Base-by-base conservation (phyloP, 805 yeast genomes). In the Nakazawaea holstii region DNA sequence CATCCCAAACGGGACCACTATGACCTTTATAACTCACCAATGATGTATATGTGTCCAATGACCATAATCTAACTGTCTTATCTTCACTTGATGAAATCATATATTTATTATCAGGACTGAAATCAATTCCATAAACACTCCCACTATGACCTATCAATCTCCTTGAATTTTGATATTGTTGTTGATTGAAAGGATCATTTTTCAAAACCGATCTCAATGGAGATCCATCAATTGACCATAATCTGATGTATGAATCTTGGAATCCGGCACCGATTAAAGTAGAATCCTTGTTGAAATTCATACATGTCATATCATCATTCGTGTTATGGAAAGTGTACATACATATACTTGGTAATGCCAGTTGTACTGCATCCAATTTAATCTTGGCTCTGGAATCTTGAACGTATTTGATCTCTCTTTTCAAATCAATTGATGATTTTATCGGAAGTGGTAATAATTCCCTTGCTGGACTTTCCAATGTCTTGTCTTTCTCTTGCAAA, bases 261-360 rank as follows among this genome's bases (percentile, higher is more conserved):
- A 94, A 94, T 8, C 99, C 98, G 31, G 91, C 96, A 2, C 97
- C 97, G 29, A 88, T 84, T 52, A 90, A 58, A 20, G 91, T 80
- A 14, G 92, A 81, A 64, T 92, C 97, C 45, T 84, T 87, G 57
- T 92, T 89, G 69, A 92, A 92, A 53, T 83, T 87, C 41, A 92
- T 61, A 43, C 90, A 80, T n/a, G 95, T 87, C 74, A 94, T 70
- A 52, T 87, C 95, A 54, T 85, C 84, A 61, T 88, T 84, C 9
- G 97, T 87, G 66, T 94, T 94, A 71, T 94, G 99, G 69, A 94
- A 91, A 1, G 98, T 92, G 70, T 94, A 94, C 96, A 92, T 88
- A 66, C 98, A 94, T 32, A 92, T 96, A 48, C 95, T 86, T 20
- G 99, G 99, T 26, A 92, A 78, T 20, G 89, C 72, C 4, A 95